Percentiles rank a stretch among this genome's conserved stretches.
Conservation (phyloP, 106 monocot genomes). For the Amphibolis antarctica region DNA sequence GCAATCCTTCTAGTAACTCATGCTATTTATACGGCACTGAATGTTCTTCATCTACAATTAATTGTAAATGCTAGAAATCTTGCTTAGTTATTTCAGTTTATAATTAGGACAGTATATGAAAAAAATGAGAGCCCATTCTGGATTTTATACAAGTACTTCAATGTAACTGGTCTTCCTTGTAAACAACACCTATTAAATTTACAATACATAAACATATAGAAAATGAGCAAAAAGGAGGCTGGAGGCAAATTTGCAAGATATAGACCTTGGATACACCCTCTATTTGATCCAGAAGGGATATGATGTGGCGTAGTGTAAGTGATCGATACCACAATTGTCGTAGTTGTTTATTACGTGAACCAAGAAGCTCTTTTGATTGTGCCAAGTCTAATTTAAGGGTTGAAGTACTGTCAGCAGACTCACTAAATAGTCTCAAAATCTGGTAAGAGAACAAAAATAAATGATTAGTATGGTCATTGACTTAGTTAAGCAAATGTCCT, state of each 20-base stretch:
- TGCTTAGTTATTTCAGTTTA: too few species aligned
- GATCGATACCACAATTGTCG: constrained; percentile 92
- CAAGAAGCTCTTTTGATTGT: constrained; percentile 71
- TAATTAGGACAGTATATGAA: too few species aligned
- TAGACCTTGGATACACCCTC: constrained; percentile 78
- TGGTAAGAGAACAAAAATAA: constrained; percentile 13
- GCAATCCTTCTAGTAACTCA: too few species aligned
- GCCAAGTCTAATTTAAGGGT: constrained; percentile 75
- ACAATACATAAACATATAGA: neutral
- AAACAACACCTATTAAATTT: neutral
- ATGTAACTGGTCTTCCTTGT: neutral
- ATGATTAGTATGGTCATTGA: neutral
- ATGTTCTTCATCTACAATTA: too few species aligned
- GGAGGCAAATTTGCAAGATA: neutral
- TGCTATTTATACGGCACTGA: too few species aligned
- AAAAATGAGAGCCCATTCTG: too few species aligned
- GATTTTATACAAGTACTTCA: neutral
- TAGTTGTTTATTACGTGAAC: constrained; percentile 88
- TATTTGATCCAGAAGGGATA: constrained; percentile 87
- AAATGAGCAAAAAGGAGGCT: neutral
- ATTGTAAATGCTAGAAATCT: too few species aligned
- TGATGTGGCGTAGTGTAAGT: constrained; percentile 71
- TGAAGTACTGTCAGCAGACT: constrained; percentile 91
- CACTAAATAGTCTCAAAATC: constrained; percentile 91
- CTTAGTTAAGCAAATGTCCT: neutral